phyloP scores from a whole-genome alignment of 371 early-diverging fungal genomes.

The Mucor lusitanicus region DNA sequence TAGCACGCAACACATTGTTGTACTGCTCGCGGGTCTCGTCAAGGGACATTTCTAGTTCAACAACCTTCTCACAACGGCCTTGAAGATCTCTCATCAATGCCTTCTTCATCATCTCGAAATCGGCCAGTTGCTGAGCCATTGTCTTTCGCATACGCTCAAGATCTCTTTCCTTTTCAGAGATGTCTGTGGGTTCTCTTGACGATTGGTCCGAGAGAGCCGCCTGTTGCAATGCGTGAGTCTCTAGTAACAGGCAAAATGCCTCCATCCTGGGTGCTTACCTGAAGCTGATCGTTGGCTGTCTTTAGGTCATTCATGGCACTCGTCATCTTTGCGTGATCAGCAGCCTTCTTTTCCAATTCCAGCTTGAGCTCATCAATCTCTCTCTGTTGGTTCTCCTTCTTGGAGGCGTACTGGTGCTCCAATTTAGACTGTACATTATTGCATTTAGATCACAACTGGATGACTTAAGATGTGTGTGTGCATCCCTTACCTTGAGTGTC shows the following conservation, averaged over 20 bases:
- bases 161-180: slow-evolving; percentile 79
- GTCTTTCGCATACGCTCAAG: slow-evolving; percentile 86
- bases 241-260: too few species aligned
- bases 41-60: slow-evolving; percentile 93
- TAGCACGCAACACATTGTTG: slow-evolving; percentile 77
- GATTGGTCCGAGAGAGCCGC: slow-evolving; percentile 35
- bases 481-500: slow-evolving; percentile 64
- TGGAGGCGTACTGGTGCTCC: slow-evolving; percentile 55
- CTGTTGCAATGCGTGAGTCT: background rate
- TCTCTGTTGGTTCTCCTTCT: slow-evolving; percentile 66
- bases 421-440: slow-evolving; percentile 51
- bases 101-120: slow-evolving; percentile 96
- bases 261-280: background rate
- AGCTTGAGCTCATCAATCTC: slow-evolving; percentile 75
- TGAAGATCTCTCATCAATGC: slow-evolving; percentile 94
- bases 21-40: slow-evolving; percentile 93
- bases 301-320: slow-evolving; percentile 47
- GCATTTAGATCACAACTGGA: slow-evolving; percentile 12
- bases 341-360: slow-evolving; percentile 68
- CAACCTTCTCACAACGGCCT: slow-evolving; percentile 92
- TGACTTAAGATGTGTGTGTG: too few species aligned
- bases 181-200: slow-evolving; percentile 6
- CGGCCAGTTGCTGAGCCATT: slow-evolving; percentile 90
- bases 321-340: slow-evolving; percentile 67
- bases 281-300: slow-evolving; percentile 21